These are phyloP conservation scores for Cryptococcus deneoformans DNA, from an alignment of 1,284 basidiomycete genomes.

Conservation along the genomic window DNA sequence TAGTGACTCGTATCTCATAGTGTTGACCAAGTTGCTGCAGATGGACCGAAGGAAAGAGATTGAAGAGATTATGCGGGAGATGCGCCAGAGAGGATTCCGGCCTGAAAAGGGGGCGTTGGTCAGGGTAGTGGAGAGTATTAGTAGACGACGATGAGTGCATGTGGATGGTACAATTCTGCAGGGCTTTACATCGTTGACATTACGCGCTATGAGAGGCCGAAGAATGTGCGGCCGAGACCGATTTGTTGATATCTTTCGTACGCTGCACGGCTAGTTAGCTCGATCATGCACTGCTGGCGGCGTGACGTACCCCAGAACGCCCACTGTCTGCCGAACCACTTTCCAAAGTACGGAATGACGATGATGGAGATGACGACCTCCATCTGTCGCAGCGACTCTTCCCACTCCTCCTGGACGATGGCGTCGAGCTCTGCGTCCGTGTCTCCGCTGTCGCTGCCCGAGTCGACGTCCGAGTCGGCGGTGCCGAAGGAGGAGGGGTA, in stretches of 20 bases:
- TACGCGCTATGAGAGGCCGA: conserved; percentile 3
- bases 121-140: conserved; percentile 49
- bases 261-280: not conserved
- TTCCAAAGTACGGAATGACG: conserved; percentile 79
- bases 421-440: conserved; percentile 54
- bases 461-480: conserved; percentile 48
- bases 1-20: conserved; percentile 69
- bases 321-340: conserved; percentile 80
- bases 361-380: conserved; percentile 75
- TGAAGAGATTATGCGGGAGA: conserved; percentile 59
- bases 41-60: conserved; percentile 60
- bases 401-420: conserved; percentile 85
- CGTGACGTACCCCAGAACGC: conserved; percentile 72
- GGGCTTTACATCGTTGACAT: not conserved
- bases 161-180: not conserved
- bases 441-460: conserved; percentile 57
- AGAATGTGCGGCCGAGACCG: conserved; percentile 2
- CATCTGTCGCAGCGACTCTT: conserved; percentile 80
- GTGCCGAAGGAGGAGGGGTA: conserved; percentile 52
- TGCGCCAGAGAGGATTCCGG: conserved; percentile 53
- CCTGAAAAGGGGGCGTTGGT: conserved; percentile 49
- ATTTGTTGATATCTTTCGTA: conserved; percentile 7
- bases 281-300: not conserved
- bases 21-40: conserved; percentile 61
- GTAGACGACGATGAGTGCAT: conserved; percentile 24